Conservation (phyloP, 2,329 filamentous ascomycete genomes). For the Aspergillus sp. region DNA sequence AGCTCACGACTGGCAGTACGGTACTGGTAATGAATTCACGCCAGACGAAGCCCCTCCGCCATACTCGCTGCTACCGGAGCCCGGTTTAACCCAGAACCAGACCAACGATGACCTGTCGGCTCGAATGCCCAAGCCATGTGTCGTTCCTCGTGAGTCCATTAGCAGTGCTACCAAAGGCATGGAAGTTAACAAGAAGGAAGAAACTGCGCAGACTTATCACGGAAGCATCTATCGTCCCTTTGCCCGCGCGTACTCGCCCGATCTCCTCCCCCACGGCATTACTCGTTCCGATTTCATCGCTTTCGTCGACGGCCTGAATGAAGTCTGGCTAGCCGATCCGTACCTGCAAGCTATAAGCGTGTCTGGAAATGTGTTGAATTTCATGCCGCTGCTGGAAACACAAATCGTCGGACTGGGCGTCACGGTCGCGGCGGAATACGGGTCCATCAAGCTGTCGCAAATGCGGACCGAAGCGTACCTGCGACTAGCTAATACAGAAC, state of each 20-base stretch:
- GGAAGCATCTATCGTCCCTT: slow-evolving; percentile 11
- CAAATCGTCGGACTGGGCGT: slow-evolving; percentile 14
- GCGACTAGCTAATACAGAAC: slow-evolving; percentile 21
- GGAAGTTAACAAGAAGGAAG: not conserved
- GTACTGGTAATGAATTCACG: not conserved
- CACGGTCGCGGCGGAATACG: slow-evolving; percentile 7
- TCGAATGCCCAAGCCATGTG: slow-evolving; percentile 6
- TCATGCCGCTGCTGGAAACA: slow-evolving; percentile 24
- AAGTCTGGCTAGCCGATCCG: slow-evolving; percentile 51
- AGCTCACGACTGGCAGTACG: not conserved
- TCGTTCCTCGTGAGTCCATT: slow-evolving; percentile 7
- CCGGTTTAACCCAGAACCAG: slow-evolving; percentile 5
- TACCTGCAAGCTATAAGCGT: slow-evolving; percentile 20
- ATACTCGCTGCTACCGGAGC: not conserved
- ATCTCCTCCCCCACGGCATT: slow-evolving; percentile 3
- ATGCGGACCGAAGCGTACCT: slow-evolving; percentile 22
- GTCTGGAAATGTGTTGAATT: slow-evolving; percentile 15
- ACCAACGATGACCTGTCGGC: not conserved
- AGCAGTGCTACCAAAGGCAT: not conserved
- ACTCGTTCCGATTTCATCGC: slow-evolving; percentile 17
- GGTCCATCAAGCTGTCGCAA: slow-evolving; percentile 13
- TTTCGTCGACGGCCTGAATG: slow-evolving; percentile 37
- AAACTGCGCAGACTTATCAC: slow-evolving; percentile 10
- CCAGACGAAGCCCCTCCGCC: not conserved
- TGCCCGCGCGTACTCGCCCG: slow-evolving; percentile 7